Base-by-base conservation (phyloP, 2,329 filamentous ascomycete genomes). In the Cercospora beticola region DNA sequence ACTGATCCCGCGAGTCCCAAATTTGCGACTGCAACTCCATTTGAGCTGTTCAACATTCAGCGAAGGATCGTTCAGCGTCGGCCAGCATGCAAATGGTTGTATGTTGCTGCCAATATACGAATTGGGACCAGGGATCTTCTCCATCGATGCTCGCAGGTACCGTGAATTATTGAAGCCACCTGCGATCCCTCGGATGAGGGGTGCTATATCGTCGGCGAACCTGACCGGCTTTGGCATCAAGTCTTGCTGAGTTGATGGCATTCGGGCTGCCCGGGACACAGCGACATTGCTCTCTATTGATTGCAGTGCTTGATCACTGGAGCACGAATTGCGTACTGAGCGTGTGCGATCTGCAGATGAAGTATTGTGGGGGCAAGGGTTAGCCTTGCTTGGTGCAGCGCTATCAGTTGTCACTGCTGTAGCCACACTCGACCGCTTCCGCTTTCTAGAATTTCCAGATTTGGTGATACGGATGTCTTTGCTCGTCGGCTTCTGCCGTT, bases 21-120 rank as follows among this genome's bases (percentile, higher is more conserved):
- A 78, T 30, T 71, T 71, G 4, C 69, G 68, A 33, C 68, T 74
- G 68, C 76, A 77, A 59, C 72, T 76, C 68, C 70, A 75, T 40
- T 78, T 78, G 21, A 78, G 63, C 54, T 73, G 68, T 18, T 72
- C 69, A 1, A 77, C 69, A 57, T 75, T 68, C 40, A 78, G 64
- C 2, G 56, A 43, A 3, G 73, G 70, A 61, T 73, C 70, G 4
- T 68, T 40, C 14, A 73, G 66, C 7, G 64, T 67, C 14, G 75
- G 72, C 71, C 70, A 75, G 5, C 69, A 70, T 30, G 71, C 66
- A 58, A 76, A 77, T 7, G 75, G 73, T 52, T 75, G 68, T 4
- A 76, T 36, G 49, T 67, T 66, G 36, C 60, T 59, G 16, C 68
- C 66, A 60, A 73, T 57, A 12, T 56, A 65, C 16, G 66, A 59